These are phyloP conservation scores for Prunus fruticosa DNA, from an alignment of 306 rosid genomes.

Conservation along the genomic window DNA sequence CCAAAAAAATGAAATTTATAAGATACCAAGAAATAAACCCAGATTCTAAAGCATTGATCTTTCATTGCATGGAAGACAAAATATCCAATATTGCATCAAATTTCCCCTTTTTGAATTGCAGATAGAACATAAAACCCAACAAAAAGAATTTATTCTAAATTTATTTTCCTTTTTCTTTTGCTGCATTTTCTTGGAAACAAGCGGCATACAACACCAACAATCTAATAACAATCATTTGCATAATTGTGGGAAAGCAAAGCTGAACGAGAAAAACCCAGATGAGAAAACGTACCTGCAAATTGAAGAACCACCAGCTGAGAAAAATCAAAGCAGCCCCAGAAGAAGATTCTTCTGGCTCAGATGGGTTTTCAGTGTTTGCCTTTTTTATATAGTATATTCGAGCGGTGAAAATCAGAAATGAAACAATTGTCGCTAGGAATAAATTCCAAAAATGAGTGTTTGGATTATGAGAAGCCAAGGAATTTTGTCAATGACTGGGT, in stretches of 20 bases:
- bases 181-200: not conserved
- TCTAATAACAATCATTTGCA: not conserved
- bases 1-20: not conserved
- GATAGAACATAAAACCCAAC: not conserved
- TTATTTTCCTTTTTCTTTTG: not conserved
- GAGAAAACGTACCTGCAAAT: conserved; percentile 18
- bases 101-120: not conserved
- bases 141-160: not conserved
- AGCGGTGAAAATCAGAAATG: conserved; percentile 20
- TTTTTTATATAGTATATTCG: not conserved
- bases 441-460: not conserved
- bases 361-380: not conserved
- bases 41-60: not conserved
- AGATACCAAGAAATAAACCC: not conserved
- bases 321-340: conserved; percentile 16
- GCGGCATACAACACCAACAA: not conserved
- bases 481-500: not conserved
- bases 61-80: not conserved
- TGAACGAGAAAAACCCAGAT: conserved; percentile 1
- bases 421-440: not conserved
- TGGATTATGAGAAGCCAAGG: not conserved
- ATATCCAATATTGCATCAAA: not conserved
- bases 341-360: conserved; percentile 21
- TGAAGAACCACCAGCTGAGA: conserved; percentile 31
- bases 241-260: not conserved